These are phyloP conservation scores for Dorcoceras hygrometricum DNA, from an alignment of 257 asterid genomes.

Conservation along the genomic window DNA sequence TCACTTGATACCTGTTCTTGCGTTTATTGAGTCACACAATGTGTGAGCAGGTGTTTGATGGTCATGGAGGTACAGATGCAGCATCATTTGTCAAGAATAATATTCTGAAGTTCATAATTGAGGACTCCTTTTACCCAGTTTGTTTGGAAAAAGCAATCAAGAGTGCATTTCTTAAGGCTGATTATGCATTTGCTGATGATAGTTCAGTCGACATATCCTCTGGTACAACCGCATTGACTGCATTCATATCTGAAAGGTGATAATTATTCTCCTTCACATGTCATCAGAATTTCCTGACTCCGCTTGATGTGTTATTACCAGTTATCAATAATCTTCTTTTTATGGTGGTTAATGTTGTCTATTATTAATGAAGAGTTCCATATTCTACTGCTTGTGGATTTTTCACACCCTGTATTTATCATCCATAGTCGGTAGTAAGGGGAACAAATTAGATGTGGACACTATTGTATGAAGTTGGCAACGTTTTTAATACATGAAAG, in stretches of 20 bases:
- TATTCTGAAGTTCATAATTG: slow-evolving; percentile 69
- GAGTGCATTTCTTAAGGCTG: slow-evolving; percentile 78
- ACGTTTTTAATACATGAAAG: not conserved
- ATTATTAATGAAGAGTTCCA: not conserved
- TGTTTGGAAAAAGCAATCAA: slow-evolving; percentile 72
- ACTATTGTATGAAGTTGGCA: not conserved
- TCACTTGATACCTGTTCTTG: not conserved
- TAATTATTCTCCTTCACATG: not conserved
- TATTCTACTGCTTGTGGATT: not conserved
- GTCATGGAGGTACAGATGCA: slow-evolving; percentile 97
- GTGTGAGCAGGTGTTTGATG: slow-evolving; percentile 80
- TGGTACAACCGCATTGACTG: slow-evolving; percentile 89
- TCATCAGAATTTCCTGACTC: not conserved
- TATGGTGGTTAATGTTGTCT: not conserved
- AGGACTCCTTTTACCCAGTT: slow-evolving; percentile 63
- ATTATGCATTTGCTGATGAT: slow-evolving; percentile 76
- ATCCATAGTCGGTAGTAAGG: not conserved
- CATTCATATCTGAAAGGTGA: slow-evolving; percentile 76
- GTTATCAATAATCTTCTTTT: not conserved
- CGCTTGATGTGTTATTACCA: not conserved
- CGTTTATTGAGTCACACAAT: slow-evolving; percentile 16
- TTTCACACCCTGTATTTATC: not conserved
- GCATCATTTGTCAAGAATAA: slow-evolving; percentile 64
- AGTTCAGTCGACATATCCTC: slow-evolving; percentile 79
- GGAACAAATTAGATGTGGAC: not conserved